A percentile compares a stretch with the other conserved stretches of the same genome.
phyloP scores from a whole-genome alignment of 192 early-diverging fungal genomes.

The Lunasporangiospora selenospora region DNA sequence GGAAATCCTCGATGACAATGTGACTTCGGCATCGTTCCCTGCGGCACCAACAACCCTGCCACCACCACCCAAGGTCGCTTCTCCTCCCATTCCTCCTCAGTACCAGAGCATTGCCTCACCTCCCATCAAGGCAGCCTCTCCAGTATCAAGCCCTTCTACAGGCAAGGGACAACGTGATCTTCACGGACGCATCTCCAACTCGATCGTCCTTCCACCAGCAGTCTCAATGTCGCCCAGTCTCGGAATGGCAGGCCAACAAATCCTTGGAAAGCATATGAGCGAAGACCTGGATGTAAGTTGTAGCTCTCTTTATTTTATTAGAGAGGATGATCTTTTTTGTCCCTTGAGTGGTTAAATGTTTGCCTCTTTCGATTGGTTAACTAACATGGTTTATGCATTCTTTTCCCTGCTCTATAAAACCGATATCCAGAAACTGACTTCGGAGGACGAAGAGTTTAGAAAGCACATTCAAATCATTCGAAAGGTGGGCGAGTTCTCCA shows the following conservation, averaged over 20 bases:
- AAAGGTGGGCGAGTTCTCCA: slow-evolving; percentile 36
- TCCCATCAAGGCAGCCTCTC: slow-evolving; percentile 14
- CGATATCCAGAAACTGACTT: slow-evolving; percentile 28
- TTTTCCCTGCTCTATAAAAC: no score
- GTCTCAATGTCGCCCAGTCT: slow-evolving; percentile 13
- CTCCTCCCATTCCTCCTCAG: slow-evolving; percentile 16
- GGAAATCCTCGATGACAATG: slow-evolving; percentile 35
- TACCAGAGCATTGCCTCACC: slow-evolving; percentile 8
- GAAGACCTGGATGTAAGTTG: slow-evolving; percentile 34
- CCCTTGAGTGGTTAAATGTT: no score
- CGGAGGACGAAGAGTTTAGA: slow-evolving; percentile 34
- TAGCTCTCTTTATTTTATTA: not conserved
- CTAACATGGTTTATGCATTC: no score
- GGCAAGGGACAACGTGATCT: slow-evolving; percentile 23
- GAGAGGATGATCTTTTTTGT: not conserved
- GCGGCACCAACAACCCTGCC: slow-evolving; percentile 1
- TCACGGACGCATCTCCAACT: slow-evolving; percentile 17
- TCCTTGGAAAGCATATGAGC: slow-evolving; percentile 27
- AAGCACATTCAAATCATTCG: slow-evolving; percentile 40
- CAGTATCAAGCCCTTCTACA: slow-evolving; percentile 17
- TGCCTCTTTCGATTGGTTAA: no score
- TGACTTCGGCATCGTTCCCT: not conserved
- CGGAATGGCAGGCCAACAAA: slow-evolving; percentile 18
- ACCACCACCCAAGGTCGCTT: slow-evolving; percentile 13
- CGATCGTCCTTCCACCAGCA: slow-evolving; percentile 32